Percentiles rank a stretch among this genome's conserved stretches.
These are phyloP conservation scores for Cryphonectria parasitica DNA, from an alignment of 2,329 filamentous ascomycete species.

Conservation along the genomic window DNA sequence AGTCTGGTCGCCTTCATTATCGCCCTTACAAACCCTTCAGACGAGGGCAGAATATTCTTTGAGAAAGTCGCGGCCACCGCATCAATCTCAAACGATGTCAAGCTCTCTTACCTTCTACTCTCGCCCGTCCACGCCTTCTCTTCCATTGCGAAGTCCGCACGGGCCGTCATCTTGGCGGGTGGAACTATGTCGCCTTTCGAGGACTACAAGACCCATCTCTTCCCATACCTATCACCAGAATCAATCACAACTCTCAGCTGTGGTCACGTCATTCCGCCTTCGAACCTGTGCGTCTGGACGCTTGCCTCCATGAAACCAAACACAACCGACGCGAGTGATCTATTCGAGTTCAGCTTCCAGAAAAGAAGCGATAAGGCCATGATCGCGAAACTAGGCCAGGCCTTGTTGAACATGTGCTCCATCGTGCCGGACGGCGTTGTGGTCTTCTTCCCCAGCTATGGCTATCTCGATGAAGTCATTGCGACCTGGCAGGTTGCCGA, in stretches of 20 bases:
- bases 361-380: conserved; percentile 70
- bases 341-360: conserved; percentile 87
- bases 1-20: conserved; percentile 67
- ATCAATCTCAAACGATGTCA: conserved; percentile 49
- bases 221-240: conserved; percentile 68
- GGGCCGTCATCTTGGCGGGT: conserved; percentile 87
- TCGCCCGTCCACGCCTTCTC: conserved; percentile 92
- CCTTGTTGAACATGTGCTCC: conserved; percentile 72
- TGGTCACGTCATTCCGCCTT: conserved; percentile 86
- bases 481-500: conserved; percentile 57
- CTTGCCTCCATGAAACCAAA: conserved; percentile 53
- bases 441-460: conserved; percentile 94
- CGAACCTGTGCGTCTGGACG: conserved; percentile 79
- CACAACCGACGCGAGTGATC: conserved; percentile 41
- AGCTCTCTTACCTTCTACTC: conserved; percentile 82
- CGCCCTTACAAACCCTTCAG: conserved; percentile 83
- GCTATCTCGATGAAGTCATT: conserved; percentile 79
- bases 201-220: conserved; percentile 85
- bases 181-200: conserved; percentile 98
- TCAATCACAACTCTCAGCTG: conserved; percentile 84
- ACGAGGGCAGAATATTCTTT: conserved; percentile 69
- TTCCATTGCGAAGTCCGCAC: conserved; percentile 80
- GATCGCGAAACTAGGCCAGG: conserved; percentile 74
- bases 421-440: conserved; percentile 87
- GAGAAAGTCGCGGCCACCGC: conserved; percentile 45